phyloP scores from a whole-genome alignment of 257 asterid genomes.

The Avicennia marina region DNA sequence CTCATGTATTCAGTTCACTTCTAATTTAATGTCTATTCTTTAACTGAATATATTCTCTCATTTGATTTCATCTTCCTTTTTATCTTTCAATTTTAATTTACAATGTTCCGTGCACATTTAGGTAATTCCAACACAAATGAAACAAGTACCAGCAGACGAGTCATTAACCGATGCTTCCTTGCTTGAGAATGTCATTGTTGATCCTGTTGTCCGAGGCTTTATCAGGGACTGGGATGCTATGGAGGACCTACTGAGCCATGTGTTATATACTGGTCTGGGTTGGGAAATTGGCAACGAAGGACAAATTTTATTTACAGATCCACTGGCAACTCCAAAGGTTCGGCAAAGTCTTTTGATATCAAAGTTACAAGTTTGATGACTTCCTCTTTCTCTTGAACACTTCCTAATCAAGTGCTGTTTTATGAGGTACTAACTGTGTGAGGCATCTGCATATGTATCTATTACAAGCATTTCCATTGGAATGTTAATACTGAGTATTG shows the following conservation, averaged over 20 bases:
- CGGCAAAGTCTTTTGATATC: constrained; percentile 3
- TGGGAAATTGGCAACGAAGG: constrained; percentile 99
- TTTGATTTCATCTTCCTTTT: too few relatives aligned
- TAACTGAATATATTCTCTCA: not conserved
- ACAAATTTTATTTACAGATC: constrained; percentile 87
- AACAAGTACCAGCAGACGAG: constrained; percentile 64
- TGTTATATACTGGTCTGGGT: constrained; percentile 75
- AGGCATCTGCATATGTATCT: constrained; percentile 2
- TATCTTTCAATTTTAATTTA: not conserved
- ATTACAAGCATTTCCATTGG: not conserved
- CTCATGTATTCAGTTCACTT: too few relatives aligned
- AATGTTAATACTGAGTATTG: constrained; percentile 1
- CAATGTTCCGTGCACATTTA: constrained; percentile 22
- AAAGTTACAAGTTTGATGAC: constrained; percentile 9
- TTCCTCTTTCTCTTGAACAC: constrained; percentile 1
- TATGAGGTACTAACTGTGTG: constrained; percentile 2
- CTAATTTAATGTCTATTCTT: too few relatives aligned
- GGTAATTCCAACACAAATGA: constrained; percentile 85
- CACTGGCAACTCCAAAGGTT: constrained; percentile 95
- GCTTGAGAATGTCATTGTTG: constrained; percentile 54
- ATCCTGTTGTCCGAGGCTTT: constrained; percentile 86
- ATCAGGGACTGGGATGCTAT: constrained; percentile 93
- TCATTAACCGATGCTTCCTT: constrained; percentile 44
- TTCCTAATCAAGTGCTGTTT: not conserved
- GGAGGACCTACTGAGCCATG: constrained; percentile 84